Base-by-base conservation (phyloP, 2,329 filamentous ascomycete genomes). In the Whalleya microplaca region DNA sequence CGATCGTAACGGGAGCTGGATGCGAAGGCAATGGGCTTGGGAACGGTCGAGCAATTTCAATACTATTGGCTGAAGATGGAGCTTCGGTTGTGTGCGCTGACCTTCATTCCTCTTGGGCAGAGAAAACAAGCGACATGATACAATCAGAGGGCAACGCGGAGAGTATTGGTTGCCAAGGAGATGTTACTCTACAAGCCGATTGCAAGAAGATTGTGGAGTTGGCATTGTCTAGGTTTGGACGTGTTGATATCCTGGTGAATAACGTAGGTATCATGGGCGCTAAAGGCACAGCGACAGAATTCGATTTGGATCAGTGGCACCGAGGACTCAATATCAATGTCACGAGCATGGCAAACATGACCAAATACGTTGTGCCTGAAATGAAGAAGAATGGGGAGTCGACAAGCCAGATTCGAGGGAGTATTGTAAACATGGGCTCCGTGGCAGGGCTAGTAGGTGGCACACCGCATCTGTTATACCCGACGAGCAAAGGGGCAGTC, bases 341-440 rank as follows among this genome's bases (percentile, higher is more conserved):
- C 3, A 79, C 78, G 3, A 85, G 81, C 63, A 89, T 89, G 85
- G 80, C 88, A 27, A 74, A 82, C 52, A 88, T 89, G 84, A 75
- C 76, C 18, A 86, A 87, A 64, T 81, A 83, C 62, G 79, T 80
- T 0, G 80, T 89, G 27, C 86, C 85, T 0, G 80, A 74, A 2
- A 89, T 89, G 85, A 59, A 62, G 21, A 76, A 75, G 53, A 86
- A 87, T 32, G 6, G n/a, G n/a, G n/a, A n/a, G n/a, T n/a, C n/a
- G n/a, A n/a, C n/a, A n/a, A 75, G 75, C 0, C 75, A 79, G 37
- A 65, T 72, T 51, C 74, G 76, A 52, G 82, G 83, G 6, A 76
- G 71, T 41, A 83, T 87, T 56, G 75, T 88, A 62, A 89, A 89
- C 64, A 84, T 89, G 76, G 82, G 81, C 2, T 83, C 78, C 45